Conservation (phyloP, 176 grass and related monocot genomes). For the Hordeum vulgare region MorexV3_pseudomolecules_assembly NC_058522.1:21453093-21453592, state of each 20-base stretch:
- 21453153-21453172: background rate
- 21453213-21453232: conserved; percentile 65
- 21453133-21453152: too few relatives aligned
- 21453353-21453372: conserved; percentile 21
- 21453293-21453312: background rate
- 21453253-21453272: conserved; percentile 59
- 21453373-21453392: conserved; percentile 53
- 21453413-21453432: conserved; percentile 46
- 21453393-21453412: conserved; percentile 78
- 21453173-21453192: conserved; percentile 40
- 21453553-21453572: conserved; percentile 66
- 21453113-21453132: too few relatives aligned
- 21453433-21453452: background rate
- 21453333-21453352: background rate
- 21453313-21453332: background rate
- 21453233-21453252: conserved; percentile 83
- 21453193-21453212: conserved; percentile 53
- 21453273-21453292: background rate
- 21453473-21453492: conserved; percentile 29
- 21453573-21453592: conserved; percentile 58
- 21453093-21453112: too few relatives aligned
- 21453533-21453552: conserved; percentile 83
- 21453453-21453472: conserved; percentile 18
- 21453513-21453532: conserved; percentile 88
- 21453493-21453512: conserved; percentile 95